Conservation (phyloP, 768 basidiomycete species). For the Arthromyces matolae region DNA sequence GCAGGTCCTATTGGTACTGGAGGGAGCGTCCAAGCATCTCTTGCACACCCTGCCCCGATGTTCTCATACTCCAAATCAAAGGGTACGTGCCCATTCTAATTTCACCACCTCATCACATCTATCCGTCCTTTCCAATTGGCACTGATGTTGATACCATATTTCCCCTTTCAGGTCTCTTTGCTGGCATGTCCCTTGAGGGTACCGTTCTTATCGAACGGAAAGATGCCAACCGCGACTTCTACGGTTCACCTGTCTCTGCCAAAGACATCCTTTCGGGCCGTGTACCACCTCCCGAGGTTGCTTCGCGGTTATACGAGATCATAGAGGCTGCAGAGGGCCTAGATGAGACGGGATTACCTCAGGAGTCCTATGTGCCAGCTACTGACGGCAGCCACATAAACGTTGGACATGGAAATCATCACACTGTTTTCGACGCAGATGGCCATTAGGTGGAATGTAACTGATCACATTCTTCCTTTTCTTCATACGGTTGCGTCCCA, state of each 20-base stretch:
- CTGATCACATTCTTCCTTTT: neutral
- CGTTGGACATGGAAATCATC: constrained; percentile 40
- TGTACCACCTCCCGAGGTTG: constrained; percentile 97
- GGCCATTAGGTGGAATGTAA: constrained; percentile 28
- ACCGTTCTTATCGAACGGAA: constrained; percentile 93
- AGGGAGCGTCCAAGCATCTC: constrained; percentile 79
- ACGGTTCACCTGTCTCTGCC: constrained; percentile 86
- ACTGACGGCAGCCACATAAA: constrained; percentile 56
- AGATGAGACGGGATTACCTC: constrained; percentile 80
- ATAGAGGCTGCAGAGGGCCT: constrained; percentile 95
- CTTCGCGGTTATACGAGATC: constrained; percentile 87
- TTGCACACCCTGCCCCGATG: constrained; percentile 95
- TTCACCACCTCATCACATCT: neutral
- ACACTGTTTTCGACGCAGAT: constrained; percentile 79
- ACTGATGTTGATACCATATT: constrained; percentile 1
- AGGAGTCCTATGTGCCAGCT: constrained; percentile 75
- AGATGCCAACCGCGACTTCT: constrained; percentile 95
- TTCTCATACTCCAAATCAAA: constrained; percentile 96
- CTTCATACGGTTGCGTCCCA: no score
- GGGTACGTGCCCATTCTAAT: constrained; percentile 45
- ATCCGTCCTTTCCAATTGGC: neutral
- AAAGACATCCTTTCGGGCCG: constrained; percentile 88
- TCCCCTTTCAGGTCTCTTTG: constrained; percentile 70
- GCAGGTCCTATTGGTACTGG: constrained; percentile 96
- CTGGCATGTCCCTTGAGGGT: constrained; percentile 91